Percentiles rank a stretch among this genome's conserved stretches.
Evolutionary conservation across 768 basidiomycete genomes (phyloP).

Genomic region (Gloeophyllum trabeum): DNA sequence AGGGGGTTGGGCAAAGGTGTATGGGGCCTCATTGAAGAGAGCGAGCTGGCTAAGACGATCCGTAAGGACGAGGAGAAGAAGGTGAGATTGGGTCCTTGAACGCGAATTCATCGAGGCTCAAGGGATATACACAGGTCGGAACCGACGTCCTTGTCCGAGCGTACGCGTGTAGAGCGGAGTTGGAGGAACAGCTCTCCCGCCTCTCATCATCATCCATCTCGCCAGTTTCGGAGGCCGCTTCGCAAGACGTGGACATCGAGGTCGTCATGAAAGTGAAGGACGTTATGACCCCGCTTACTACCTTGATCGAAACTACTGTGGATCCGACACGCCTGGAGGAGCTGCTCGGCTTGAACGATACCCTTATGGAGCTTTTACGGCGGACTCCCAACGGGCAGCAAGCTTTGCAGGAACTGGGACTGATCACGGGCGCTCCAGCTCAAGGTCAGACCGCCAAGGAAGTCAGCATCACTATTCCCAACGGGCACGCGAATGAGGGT

Average conservation of each 20-base stretch:
- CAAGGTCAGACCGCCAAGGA: neutral
- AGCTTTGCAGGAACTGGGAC: constrained; percentile 5
- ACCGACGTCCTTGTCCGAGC: constrained; percentile 2
- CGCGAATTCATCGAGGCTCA: neutral
- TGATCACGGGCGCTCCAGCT: neutral
- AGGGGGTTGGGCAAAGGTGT: constrained; percentile 55
- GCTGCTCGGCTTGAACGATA: constrained; percentile 64
- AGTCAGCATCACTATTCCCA: constrained; percentile 17
- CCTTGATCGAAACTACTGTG: constrained; percentile 40
- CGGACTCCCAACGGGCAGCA: constrained; percentile 11
- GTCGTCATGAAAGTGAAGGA: no score
- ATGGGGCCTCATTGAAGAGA: constrained; percentile 82
- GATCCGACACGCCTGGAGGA: constrained; percentile 56
- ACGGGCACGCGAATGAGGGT: constrained; percentile 1
- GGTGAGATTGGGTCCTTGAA: constrained; percentile 14
- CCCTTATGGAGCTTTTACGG: constrained; percentile 45
- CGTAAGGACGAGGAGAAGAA: constrained; percentile 27
- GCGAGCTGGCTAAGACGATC: constrained; percentile 66
- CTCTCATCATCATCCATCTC: constrained; percentile 13
- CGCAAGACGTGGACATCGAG: no score
- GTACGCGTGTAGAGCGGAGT: constrained; percentile 15
- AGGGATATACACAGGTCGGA: neutral
- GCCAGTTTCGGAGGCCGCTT: no score
- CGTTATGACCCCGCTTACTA: constrained; percentile 38
- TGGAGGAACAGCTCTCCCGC: constrained; percentile 14